Evolutionary conservation across 768 basidiomycete genomes (phyloP).

Genomic region (Podaxis sp.): DNA sequence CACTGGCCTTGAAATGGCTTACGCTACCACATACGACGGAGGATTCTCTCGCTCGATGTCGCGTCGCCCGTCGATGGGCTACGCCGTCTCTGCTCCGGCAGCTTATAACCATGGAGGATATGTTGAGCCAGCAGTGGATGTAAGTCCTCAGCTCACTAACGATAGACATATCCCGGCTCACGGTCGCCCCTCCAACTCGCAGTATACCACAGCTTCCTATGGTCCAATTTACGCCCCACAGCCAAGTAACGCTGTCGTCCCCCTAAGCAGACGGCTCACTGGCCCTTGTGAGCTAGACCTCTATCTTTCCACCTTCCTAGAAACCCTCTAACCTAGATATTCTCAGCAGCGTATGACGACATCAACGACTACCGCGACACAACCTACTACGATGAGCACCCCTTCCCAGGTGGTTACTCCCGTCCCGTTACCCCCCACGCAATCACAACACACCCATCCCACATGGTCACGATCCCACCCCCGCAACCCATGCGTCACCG

Average conservation of each 20-base stretch:
- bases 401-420: conserved; percentile 30
- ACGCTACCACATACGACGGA: conserved; percentile 20
- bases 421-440: conserved; percentile 5
- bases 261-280: conserved; percentile 35
- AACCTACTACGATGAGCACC: conserved; percentile 48
- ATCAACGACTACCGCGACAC: conserved; percentile 38
- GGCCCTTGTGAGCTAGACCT: conserved; percentile 32
- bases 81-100: conserved; percentile 20
- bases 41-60: conserved; percentile 26
- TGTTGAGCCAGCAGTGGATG: conserved; percentile 38
- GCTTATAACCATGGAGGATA: conserved; percentile 36
- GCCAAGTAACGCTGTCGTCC: conserved; percentile 28
- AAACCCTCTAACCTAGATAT: not conserved
- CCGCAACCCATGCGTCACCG: conserved; percentile 28
- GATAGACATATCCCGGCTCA: not conserved
- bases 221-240: conserved; percentile 37
- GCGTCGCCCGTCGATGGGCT: conserved; percentile 36
- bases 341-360: conserved; percentile 51
- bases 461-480: conserved; percentile 28
- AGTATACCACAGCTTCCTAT: conserved; percentile 45
- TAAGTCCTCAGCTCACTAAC: conserved; percentile 19
- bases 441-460: conserved; percentile 11
- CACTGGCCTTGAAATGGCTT: conserved; percentile 15
- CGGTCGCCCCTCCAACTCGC: conserved; percentile 7
- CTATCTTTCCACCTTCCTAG: not conserved